Conservation (phyloP, 306 rosid genomes). For the Sindora glabra region DNA sequence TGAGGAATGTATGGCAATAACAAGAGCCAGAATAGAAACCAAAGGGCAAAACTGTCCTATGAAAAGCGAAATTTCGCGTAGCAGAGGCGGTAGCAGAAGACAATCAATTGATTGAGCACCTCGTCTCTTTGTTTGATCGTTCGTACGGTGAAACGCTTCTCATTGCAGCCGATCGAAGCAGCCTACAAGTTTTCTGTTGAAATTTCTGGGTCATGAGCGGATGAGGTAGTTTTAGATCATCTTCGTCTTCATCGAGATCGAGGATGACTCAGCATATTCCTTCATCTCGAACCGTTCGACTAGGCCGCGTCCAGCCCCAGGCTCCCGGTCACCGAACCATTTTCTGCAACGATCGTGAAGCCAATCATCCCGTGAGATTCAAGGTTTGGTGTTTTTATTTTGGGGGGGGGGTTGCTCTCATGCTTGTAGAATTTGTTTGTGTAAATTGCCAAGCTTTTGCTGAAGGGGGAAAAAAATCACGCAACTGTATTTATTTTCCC, state of each 20-base stretch:
- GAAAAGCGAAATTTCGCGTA: neutral
- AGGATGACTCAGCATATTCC: constrained; percentile 27
- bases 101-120: too few relatives aligned
- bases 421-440: neutral
- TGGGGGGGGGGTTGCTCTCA: neutral
- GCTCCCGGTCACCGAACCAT: constrained; percentile 86
- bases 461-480: neutral
- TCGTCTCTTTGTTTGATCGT: constrained; percentile 22
- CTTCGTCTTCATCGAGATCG: constrained; percentile 36
- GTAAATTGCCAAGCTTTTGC: neutral
- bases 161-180: neutral
- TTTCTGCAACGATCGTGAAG: constrained; percentile 83
- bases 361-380: constrained; percentile 57
- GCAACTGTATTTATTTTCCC: neutral
- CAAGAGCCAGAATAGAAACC: neutral
- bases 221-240: constrained; percentile 49
- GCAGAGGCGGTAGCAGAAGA: constrained; percentile 15
- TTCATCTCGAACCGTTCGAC: constrained; percentile 56
- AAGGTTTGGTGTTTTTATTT: constrained; percentile 33
- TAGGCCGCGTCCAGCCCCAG: constrained; percentile 92
- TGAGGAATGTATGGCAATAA: neutral
- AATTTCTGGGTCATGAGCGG: constrained; percentile 57
- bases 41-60: neutral
- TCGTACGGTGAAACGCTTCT: neutral
- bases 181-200: neutral